Conservation (phyloP, 2,329 filamentous ascomycete genomes). For the Zelopaecilomyces penicillatus region DNA sequence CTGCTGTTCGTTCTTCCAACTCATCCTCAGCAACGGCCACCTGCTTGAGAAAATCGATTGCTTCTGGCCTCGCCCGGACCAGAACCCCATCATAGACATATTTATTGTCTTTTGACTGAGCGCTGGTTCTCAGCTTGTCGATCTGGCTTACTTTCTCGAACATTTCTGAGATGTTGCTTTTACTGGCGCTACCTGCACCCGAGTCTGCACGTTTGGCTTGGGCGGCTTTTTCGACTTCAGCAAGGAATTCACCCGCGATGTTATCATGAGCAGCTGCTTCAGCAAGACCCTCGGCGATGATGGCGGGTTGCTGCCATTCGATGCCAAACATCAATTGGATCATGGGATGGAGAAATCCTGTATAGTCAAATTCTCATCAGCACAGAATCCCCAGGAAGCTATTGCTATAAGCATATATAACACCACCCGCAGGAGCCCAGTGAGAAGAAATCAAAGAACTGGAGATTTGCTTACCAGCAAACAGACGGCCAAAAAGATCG, state of each 20-base stretch:
- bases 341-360: constrained; percentile 66
- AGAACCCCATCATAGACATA: constrained; percentile 65
- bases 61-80: constrained; percentile 51
- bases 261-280: constrained; percentile 63
- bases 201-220: constrained; percentile 14
- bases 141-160: constrained; percentile 50
- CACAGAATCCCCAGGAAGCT: too few species aligned
- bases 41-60: constrained; percentile 51
- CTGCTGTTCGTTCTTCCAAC: constrained; percentile 43
- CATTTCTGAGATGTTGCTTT: constrained; percentile 39
- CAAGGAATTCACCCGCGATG: constrained; percentile 47
- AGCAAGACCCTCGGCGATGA: constrained; percentile 72
- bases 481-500: constrained; percentile 61
- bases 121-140: constrained; percentile 46
- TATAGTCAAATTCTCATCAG: too few species aligned
- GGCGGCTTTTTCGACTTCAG: constrained; percentile 41
- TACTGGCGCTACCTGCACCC: constrained; percentile 1
- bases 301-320: constrained; percentile 72
- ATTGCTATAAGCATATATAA: too few species aligned
- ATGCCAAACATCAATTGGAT: constrained; percentile 82
- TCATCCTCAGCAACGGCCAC: constrained; percentile 49
- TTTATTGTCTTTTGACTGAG: constrained; percentile 43
- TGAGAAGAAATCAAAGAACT: not conserved
- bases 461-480: constrained; percentile 39
- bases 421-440: too few species aligned